Evolutionary conservation across 148 eudicot genomes (phyloP).

Genomic region (Talinum fruticosum): DNA sequence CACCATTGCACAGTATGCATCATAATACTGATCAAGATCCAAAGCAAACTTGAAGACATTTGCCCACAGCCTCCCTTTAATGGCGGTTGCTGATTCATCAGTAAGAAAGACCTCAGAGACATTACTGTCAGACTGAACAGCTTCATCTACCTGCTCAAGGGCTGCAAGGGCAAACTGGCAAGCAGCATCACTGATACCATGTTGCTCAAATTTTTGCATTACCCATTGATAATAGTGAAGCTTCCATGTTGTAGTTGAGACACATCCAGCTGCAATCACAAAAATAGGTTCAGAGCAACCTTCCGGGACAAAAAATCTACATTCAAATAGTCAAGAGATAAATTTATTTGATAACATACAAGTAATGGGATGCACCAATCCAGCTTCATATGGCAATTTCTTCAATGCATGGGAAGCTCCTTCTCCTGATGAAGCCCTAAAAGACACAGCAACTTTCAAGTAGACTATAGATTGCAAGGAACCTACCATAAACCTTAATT

Average conservation of each 20-base stretch:
- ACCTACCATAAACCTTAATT: background rate
- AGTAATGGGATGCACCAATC: slow-evolving; percentile 55
- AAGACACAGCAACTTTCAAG: slow-evolving; percentile 13
- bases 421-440: slow-evolving; percentile 80
- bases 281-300: slow-evolving; percentile 14
- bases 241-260: slow-evolving; percentile 74
- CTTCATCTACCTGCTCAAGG: slow-evolving; percentile 95
- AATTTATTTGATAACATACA: slow-evolving; percentile 34
- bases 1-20: slow-evolving; percentile 96
- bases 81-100: slow-evolving; percentile 55
- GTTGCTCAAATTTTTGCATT: slow-evolving; percentile 96
- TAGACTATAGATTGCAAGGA: background rate
- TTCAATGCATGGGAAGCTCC: slow-evolving; percentile 69
- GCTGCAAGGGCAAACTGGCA: slow-evolving; percentile 96
- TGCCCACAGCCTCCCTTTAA: slow-evolving; percentile 96
- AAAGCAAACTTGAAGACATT: slow-evolving; percentile 89
- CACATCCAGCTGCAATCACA: slow-evolving; percentile 42
- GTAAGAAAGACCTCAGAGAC: slow-evolving; percentile 23
- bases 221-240: slow-evolving; percentile 93
- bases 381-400: slow-evolving; percentile 64
- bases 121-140: slow-evolving; percentile 39
- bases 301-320: background rate
- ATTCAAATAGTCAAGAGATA: background rate
- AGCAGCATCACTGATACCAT: slow-evolving; percentile 76
- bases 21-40: slow-evolving; percentile 70